Base-by-base conservation (phyloP, 495 filamentous ascomycete species). In the Aspergillus haitiensis region DNA sequence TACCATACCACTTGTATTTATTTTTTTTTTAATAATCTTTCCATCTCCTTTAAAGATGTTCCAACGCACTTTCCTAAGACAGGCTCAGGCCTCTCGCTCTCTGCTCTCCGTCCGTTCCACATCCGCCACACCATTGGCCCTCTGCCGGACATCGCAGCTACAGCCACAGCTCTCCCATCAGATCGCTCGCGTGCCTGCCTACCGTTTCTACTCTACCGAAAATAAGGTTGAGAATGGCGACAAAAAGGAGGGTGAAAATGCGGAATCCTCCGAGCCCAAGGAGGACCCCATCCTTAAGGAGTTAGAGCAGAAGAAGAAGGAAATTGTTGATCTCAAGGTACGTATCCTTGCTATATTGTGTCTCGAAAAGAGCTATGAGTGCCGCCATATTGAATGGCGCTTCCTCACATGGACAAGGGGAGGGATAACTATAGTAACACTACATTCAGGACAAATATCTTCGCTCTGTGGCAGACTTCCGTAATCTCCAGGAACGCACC, bases 401-500 rank as follows among this genome's bases (percentile, higher is more conserved):
- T 27, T 1, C 21, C 21, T 27, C 3, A 27, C 21, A 27, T 27
- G 21, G 21, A 27, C 21, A 27, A 27, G 21, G 21, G 21, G 21
- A 27, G 21, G 21, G 21, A 27, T 27, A 27, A 27, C 1, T 27
- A 27, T 27, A 27, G 1, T 27, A 27, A 27, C 21, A 27, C 21
- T 27, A 27, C 3, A 27, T 27, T 27, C 65, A 98, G 94, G 93
- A 98, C 75, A 92, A 88, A 77, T 96, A 89, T 73, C 85, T 94
- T 51, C 94, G 94, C 66, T 88, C 86, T 47, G 89, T 97, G 60
- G 94, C 94, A 71, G 94, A 98, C 63, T 98, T 93, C 83, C 90
- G 90, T 66, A 98, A 97, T 78, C 88, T 98, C 39, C 93, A 97
- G 80, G 91, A 96, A 63, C 90, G 94, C 66, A 93, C 91, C 7